These are phyloP conservation scores for Neurospora discreta DNA, from an alignment of 495 filamentous ascomycete genomes.

Conservation along the genomic window DNA sequence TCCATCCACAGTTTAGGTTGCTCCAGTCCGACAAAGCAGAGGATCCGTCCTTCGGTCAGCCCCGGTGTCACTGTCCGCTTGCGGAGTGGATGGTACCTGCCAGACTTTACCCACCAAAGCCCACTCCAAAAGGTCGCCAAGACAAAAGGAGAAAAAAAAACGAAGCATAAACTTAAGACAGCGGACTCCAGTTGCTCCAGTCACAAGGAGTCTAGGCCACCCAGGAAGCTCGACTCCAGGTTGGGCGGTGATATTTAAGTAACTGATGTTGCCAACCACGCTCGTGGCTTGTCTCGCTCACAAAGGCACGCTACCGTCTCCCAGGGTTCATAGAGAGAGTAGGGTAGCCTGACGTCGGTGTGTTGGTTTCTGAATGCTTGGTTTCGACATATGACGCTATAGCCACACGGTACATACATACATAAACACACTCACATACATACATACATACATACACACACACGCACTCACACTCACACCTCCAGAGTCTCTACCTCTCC, in stretches of 20 bases:
- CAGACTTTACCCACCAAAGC: conserved; percentile 1
- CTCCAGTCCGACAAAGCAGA: not conserved
- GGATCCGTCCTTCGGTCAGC: not conserved
- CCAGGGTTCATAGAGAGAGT: not conserved
- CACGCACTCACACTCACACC: not conserved
- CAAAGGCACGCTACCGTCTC: not conserved
- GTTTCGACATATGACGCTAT: not conserved
- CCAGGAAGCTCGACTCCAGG: not conserved
- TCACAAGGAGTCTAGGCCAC: not conserved
- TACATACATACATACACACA: not conserved
- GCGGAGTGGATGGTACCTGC: not conserved
- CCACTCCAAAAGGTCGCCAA: conserved; percentile 10
- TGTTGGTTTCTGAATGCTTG: not conserved
- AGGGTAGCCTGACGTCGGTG: not conserved
- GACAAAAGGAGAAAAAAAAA: conserved; percentile 17
- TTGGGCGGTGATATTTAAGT: not conserved
- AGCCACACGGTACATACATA: not conserved
- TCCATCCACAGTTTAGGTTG: not conserved
- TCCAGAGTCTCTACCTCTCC: not conserved
- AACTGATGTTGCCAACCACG: not conserved
- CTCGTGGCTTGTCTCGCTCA: not conserved
- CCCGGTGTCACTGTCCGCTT: not conserved
- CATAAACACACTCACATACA: not conserved
- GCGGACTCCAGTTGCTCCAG: not conserved
- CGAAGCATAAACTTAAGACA: conserved; percentile 1